These are phyloP conservation scores for Helminthosporium solani DNA, from an alignment of 2,329 filamentous ascomycete species.

Conservation along the genomic window DNA sequence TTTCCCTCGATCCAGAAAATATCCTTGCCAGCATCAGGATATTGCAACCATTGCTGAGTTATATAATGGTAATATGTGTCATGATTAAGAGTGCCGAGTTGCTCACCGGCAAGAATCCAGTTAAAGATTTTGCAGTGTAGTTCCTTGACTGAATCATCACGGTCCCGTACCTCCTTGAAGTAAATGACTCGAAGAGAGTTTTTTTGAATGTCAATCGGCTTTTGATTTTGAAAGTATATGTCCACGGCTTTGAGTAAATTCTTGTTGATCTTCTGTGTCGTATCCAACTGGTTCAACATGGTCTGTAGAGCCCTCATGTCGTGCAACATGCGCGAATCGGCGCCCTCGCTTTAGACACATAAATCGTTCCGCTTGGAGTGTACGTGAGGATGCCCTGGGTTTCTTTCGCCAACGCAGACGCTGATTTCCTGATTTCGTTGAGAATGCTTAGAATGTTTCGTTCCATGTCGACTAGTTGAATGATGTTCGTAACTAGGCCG, in stretches of 20 bases:
- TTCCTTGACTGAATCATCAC: neutral
- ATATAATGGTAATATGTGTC: neutral
- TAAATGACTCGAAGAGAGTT: constrained; percentile 10
- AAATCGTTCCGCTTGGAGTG: neutral
- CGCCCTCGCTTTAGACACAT: neutral
- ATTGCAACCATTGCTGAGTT: constrained; percentile 1
- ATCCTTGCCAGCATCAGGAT: constrained; percentile 1
- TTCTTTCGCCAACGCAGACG: constrained; percentile 3
- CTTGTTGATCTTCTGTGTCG: neutral
- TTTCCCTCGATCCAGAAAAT: constrained; percentile 44
- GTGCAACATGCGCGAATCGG: neutral
- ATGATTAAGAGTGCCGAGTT: neutral
- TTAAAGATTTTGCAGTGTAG: neutral
- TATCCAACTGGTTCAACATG: neutral
- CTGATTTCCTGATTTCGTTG: constrained; percentile 6
- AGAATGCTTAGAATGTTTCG: constrained; percentile 1
- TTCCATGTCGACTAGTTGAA: constrained; percentile 8
- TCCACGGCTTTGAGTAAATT: constrained; percentile 1
- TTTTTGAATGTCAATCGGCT: neutral
- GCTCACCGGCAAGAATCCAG: neutral
- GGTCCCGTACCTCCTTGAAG: neutral
- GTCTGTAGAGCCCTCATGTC: constrained; percentile 2
- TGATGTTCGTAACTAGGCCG: constrained; percentile 9
- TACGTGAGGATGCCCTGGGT: neutral
- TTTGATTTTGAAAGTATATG: constrained; percentile 5